Conservation (phyloP, 2,329 filamentous ascomycete genomes). For the Paecilomyces niveus region DNA sequence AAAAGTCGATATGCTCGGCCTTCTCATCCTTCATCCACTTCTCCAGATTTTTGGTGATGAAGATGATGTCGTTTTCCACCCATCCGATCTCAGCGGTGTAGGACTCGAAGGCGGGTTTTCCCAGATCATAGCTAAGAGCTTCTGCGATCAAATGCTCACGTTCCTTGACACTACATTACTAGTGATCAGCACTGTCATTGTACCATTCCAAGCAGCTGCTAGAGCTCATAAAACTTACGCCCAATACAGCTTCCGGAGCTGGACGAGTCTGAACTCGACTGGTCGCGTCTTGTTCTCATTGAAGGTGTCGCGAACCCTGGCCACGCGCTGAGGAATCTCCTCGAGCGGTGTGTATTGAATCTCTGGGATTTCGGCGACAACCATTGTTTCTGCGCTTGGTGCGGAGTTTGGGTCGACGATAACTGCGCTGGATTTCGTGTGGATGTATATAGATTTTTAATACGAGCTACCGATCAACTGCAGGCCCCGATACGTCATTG, state of each 20-base stretch:
- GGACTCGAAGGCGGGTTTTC: slow-evolving; percentile 70
- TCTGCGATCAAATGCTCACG: slow-evolving; percentile 64
- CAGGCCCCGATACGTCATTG: background rate
- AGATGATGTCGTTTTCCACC: slow-evolving; percentile 73
- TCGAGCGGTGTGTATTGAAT: slow-evolving; percentile 60
- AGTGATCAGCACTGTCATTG: slow-evolving; percentile 6
- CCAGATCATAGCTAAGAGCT: slow-evolving; percentile 69
- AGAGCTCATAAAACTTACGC: slow-evolving; percentile 41
- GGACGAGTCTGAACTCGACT: slow-evolving; percentile 70
- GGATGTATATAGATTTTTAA: background rate
- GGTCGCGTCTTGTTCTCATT: slow-evolving; percentile 73
- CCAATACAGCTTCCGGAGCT: slow-evolving; percentile 95
- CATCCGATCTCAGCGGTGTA: slow-evolving; percentile 69
- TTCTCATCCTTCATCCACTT: slow-evolving; percentile 78
- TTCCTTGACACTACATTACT: slow-evolving; percentile 56
- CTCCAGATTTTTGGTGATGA: slow-evolving; percentile 68
- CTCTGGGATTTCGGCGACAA: slow-evolving; percentile 25
- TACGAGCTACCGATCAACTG: background rate
- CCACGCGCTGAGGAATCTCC: slow-evolving; percentile 56
- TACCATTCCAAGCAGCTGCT: background rate
- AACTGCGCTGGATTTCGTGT: background rate
- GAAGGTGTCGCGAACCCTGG: slow-evolving; percentile 62
- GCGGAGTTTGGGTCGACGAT: background rate
- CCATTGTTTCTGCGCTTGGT: slow-evolving; percentile 16
- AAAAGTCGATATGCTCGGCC: slow-evolving; percentile 60